Evolutionary conservation across 306 rosid genomes (phyloP), one percentile per base, ranked within the genome.

Genomic region (Pterocarpus santalinus): DNA sequence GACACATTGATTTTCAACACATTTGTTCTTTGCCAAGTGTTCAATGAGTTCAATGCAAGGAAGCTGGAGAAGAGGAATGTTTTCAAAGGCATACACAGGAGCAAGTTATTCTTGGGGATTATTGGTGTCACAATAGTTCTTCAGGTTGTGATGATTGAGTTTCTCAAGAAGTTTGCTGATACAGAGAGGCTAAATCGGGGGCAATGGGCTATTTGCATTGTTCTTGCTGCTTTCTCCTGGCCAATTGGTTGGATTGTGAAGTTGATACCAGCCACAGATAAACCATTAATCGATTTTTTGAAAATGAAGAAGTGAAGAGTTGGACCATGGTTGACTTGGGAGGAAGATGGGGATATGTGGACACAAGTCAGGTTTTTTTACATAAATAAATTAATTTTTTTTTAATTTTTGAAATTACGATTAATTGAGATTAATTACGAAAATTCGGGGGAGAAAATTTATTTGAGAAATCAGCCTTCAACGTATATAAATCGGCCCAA

Each of bases 121-220:
- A 11, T 77, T 83, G 86, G 80, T 32, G 5, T 72, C 2, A 83
- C 86, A 43, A 22, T 83, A 11, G 38, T 83, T 2, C 83, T 83
- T 56, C 86, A 83, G 46, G 76, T 83, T 11, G 83, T 77, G 80
- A 83, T 83, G 86, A 80, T 83, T 72, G 86, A 83, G 75, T 83
- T 83, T 65, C 78, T 83, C 15, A 83, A 83, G 80, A 83, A 83
- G 22, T 83, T 83, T 83, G 86, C 83, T 55, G 76, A 71, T 8
- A 83, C 86, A 0, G 83, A 83, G 47, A 83, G 86, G 56, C 64
- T 83, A 34, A 77, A 72, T 56, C 78, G 83, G 86, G 79, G 57
- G 34, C 80, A 83, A 12, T 78, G 86, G 86, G 55, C 11, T 56
- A 1, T 78, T 30, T 83, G 86, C 47, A 35, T 83, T 46, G 63